A percentile compares a stretch with the other conserved stretches of the same genome.
phyloP scores from a whole-genome alignment of 225 moss, liverwort and hornwort genomes.

The Polytrichum formosum region DNA sequence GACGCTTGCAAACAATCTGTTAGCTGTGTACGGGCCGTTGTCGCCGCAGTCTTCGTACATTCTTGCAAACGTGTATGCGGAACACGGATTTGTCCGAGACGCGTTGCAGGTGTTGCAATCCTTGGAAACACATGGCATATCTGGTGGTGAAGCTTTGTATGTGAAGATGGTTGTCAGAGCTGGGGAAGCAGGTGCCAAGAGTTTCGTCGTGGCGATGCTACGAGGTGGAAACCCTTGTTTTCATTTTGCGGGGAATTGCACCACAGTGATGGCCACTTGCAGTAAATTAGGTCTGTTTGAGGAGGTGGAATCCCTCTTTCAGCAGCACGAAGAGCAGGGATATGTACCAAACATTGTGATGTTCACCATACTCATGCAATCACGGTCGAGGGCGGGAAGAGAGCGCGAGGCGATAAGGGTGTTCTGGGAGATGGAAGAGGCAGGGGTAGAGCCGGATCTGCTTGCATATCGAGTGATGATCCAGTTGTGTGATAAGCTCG shows the following conservation, averaged over 20 bases:
- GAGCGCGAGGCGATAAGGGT: constrained; percentile 49
- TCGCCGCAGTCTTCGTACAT: constrained; percentile 30
- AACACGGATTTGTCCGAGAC: constrained; percentile 41
- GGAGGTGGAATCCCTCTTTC: constrained; percentile 43
- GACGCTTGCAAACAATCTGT: constrained; percentile 49
- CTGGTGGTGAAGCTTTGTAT: constrained; percentile 38
- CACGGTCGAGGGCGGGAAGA: constrained; percentile 55
- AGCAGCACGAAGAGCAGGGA: constrained; percentile 24
- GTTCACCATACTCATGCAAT: constrained; percentile 58
- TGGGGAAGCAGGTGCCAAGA: constrained; percentile 37
- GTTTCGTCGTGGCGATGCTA: constrained; percentile 29
- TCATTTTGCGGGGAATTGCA: constrained; percentile 40
- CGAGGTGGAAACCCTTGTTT: constrained; percentile 21
- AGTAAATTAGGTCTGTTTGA: constrained; percentile 59
- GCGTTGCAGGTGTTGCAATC: constrained; percentile 35
- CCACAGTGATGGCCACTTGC: constrained; percentile 54
- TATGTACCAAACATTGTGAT: constrained; percentile 61
- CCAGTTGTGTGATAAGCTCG: constrained; percentile 47
- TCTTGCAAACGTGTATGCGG: constrained; percentile 39
- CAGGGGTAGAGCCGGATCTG: constrained; percentile 58
- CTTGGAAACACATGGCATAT: constrained; percentile 33
- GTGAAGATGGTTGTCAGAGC: constrained; percentile 57
- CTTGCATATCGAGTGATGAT: constrained; percentile 66
- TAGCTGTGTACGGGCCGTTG: constrained; percentile 34
- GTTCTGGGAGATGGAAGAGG: constrained; percentile 59